Evolutionary conservation across 805 yeast species (phyloP).

Genomic region (Starmerella powellii): DNA sequence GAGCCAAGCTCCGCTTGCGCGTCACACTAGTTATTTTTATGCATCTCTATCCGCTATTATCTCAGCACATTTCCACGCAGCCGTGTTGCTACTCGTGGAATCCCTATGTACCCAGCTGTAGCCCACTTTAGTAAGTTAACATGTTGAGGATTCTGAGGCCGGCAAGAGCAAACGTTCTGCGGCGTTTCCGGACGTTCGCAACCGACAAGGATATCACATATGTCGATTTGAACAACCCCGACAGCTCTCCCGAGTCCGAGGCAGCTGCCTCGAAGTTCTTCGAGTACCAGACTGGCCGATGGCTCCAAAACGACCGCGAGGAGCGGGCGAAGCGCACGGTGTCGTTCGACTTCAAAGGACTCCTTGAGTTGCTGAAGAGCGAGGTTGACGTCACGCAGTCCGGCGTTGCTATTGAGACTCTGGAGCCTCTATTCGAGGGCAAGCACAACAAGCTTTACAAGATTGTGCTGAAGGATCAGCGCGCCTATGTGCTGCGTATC

Average conservation of each 20-base stretch:
- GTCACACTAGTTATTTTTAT: too few species aligned
- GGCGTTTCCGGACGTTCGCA: not conserved
- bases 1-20: too few species aligned
- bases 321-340: conserved; percentile 73
- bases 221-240: conserved; percentile 19
- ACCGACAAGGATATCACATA: conserved; percentile 22
- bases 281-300: conserved; percentile 88
- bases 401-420: conserved; percentile 46
- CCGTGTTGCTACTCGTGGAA: too few species aligned
- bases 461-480: conserved; percentile 49
- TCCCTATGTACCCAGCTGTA: not conserved
- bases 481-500: conserved; percentile 60
- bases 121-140: not conserved
- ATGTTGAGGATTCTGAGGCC: conserved; percentile 2
- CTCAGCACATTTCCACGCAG: too few species aligned
- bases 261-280: conserved; percentile 40
- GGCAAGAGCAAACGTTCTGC: not conserved
- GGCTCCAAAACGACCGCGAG: conserved; percentile 67
- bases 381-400: conserved; percentile 23
- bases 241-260: conserved; percentile 9
- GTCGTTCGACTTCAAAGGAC: conserved; percentile 68
- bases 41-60: too few species aligned
- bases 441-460: conserved; percentile 83
- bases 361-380: conserved; percentile 33
- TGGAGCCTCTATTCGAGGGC: conserved; percentile 84